Evolutionary conservation across 2,329 filamentous ascomycete genomes (phyloP), one percentile per base, ranked within the genome.

Genomic region (Cladobotryum mycophilum): DNA sequence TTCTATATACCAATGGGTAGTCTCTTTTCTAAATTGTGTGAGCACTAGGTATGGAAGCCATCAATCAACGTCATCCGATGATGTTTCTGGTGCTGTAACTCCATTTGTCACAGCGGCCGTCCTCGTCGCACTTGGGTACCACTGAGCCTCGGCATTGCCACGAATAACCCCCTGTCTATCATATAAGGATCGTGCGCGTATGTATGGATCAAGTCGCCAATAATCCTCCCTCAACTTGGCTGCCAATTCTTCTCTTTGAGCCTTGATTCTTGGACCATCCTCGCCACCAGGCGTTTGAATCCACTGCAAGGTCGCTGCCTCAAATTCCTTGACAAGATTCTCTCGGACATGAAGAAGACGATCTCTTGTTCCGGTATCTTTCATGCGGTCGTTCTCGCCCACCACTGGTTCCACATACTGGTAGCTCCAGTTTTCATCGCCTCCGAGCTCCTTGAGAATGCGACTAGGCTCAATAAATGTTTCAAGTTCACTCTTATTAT

Each of bases 151-250:
- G 1, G 90, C 91, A 11, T 75, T 82, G 1, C 75, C 70, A 53
- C 80, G 72, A 42, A 97, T 76, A 53, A 93, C 72, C 1, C 90
- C 88, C 12, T 77, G 78, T 53, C 93, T 81, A 67, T 99, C 93
- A 60, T 96, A 96, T 54, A 89, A 70, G n/a, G 84, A 87, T 61
- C 85, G 79, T 12, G 91, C 89, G 37, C 93, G 78, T 30, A 97
- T 66, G 66, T 92, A 95, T 0, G 89, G 89, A 70, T 99, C 93
- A 47, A 96, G 68, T 37, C 78, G 76, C 92, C 93, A 99, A 71
- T 97, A 99, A 59, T 88, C 88, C 44, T 78, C 75, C 54, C 77
- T 77, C 59, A 97, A 64, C 55, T 79, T 70, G 46, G 76, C 76
- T 2, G 87, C 84, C 25, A 93, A 61, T 3, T 72, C 69, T 36